Conservation (phyloP, 139 green algal genomes). For the Raphidocelis subcapitata region DNA sequence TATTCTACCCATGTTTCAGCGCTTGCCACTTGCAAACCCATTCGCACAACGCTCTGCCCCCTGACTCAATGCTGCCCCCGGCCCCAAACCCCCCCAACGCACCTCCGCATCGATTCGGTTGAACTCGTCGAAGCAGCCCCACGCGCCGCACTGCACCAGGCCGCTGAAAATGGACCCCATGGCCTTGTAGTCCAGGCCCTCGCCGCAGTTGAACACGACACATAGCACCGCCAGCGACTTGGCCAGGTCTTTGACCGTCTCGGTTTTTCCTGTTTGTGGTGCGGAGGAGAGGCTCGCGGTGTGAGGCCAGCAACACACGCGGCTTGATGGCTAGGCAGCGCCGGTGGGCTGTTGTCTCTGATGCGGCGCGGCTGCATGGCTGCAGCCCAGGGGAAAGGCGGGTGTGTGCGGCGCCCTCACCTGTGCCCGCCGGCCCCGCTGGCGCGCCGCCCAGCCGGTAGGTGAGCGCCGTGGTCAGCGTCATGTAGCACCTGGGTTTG, state of each 20-base stretch:
- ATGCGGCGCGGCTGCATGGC: too few species aligned
- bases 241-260: conserved; percentile 84
- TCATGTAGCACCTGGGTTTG: conserved; percentile 89
- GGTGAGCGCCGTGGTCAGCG: conserved; percentile 87
- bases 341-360: too few species aligned
- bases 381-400: too few species aligned
- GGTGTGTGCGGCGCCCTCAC: background rate
- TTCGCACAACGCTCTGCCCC: conserved; percentile 77
- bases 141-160: conserved; percentile 67
- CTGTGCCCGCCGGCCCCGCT: conserved; percentile 89
- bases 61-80: conserved; percentile 76
- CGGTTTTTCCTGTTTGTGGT: conserved; percentile 76
- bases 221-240: conserved; percentile 93
- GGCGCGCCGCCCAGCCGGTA: conserved; percentile 95
- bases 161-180: conserved; percentile 87
- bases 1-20: too few species aligned
- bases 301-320: too few species aligned
- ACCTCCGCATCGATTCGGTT: conserved; percentile 57
- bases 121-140: conserved; percentile 90
- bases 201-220: conserved; percentile 86
- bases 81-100: conserved; percentile 70
- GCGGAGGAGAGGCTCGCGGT: too few species aligned
- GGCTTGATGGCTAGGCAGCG: too few species aligned
- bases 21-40: too few species aligned
- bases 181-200: conserved; percentile 81